phyloP scores from a whole-genome alignment of 805 yeast species.

The Millerozyma acaciae region DNA sequence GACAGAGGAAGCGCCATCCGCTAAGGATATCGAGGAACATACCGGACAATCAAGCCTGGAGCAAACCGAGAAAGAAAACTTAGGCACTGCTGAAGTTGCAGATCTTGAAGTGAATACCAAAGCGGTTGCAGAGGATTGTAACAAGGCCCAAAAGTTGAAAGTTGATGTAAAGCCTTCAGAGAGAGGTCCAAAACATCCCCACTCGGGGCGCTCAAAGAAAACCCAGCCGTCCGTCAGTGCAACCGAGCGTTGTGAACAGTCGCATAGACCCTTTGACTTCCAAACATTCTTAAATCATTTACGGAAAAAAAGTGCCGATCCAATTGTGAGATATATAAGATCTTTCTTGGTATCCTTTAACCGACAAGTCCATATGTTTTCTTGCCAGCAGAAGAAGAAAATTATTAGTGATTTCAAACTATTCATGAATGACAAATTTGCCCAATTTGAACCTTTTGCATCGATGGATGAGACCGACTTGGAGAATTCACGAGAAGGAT shows the following conservation, averaged over 20 bases:
- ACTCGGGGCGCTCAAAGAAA: constrained; percentile 4
- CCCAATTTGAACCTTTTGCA: constrained; percentile 67
- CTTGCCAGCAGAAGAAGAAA: constrained; percentile 73
- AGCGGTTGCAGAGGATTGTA: not conserved
- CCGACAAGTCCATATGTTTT: constrained; percentile 55
- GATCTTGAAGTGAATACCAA: not conserved
- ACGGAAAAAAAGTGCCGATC: constrained; percentile 76
- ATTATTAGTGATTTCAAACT: constrained; percentile 70
- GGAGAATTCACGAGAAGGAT: constrained; percentile 79
- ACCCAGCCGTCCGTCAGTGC: constrained; percentile 20
- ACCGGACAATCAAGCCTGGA: constrained; percentile 5
- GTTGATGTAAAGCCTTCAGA: not conserved
- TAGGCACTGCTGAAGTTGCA: not conserved
- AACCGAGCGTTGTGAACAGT: constrained; percentile 35
- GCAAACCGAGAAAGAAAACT: constrained; percentile 3
- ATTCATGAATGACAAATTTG: constrained; percentile 65
- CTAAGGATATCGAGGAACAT: constrained; percentile 4
- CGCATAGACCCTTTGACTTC: constrained; percentile 68
- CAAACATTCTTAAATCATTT: constrained; percentile 72
- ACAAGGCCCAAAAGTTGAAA: not conserved
- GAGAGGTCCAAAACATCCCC: no score
- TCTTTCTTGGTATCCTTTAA: constrained; percentile 79
- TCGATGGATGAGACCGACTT: constrained; percentile 53
- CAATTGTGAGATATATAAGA: constrained; percentile 78
- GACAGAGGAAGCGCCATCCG: constrained; percentile 1